These are phyloP conservation scores for Lachancea nothofagi DNA, from an alignment of 805 yeast species.

Conservation along the genomic window DNA sequence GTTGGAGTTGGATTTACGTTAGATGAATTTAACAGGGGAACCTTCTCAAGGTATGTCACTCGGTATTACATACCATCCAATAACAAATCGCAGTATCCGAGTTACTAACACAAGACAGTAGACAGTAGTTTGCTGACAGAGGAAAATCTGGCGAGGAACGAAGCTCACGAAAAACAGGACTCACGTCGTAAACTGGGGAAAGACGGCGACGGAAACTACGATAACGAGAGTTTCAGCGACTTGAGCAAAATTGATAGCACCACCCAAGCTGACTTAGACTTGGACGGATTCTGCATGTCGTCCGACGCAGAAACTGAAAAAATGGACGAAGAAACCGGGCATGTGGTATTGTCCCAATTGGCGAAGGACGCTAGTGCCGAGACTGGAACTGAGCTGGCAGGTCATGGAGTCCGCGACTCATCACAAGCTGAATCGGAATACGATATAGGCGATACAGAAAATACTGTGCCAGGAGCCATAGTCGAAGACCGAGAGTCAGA, in stretches of 20 bases:
- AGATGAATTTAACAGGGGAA: slow-evolving; percentile 2
- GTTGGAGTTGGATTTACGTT: background rate
- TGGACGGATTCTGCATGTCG: slow-evolving; percentile 28
- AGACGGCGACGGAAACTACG: background rate
- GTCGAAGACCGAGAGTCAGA: background rate
- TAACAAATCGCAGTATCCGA: too few species aligned
- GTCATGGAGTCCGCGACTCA: background rate
- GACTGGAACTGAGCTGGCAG: background rate
- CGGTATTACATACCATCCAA: too few species aligned
- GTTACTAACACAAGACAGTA: slow-evolving; percentile 1
- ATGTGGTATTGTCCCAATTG: slow-evolving; percentile 5
- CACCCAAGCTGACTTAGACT: slow-evolving; percentile 39
- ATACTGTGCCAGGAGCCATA: background rate
- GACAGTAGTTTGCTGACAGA: slow-evolving; percentile 8
- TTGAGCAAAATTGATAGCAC: slow-evolving; percentile 24
- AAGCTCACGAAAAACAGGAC: background rate
- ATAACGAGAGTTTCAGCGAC: slow-evolving; percentile 15
- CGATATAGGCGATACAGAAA: background rate
- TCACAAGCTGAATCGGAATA: background rate
- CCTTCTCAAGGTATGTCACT: background rate
- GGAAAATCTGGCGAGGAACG: slow-evolving; percentile 8
- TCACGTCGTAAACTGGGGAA: background rate
- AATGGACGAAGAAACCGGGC: slow-evolving; percentile 46
- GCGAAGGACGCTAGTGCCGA: background rate
- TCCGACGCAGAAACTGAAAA: slow-evolving; percentile 92